These are phyloP conservation scores for Yarrowia divulgata DNA, from an alignment of 805 yeast genomes.

Conservation along the genomic window DNA sequence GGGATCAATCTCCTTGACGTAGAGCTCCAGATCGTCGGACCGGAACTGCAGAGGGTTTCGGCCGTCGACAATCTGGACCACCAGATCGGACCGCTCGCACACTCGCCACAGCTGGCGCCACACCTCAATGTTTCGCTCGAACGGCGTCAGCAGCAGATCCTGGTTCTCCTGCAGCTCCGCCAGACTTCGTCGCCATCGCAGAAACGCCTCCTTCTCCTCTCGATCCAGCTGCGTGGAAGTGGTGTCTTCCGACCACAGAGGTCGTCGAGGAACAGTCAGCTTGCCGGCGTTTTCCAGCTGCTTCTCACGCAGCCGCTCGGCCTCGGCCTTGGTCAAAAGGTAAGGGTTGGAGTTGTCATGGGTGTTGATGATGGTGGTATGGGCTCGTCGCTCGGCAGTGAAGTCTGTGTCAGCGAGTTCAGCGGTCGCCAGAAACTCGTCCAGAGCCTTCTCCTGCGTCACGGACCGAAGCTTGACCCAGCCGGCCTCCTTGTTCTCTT, in stretches of 20 bases:
- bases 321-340: slow-evolving; percentile 71
- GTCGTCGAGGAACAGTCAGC: slow-evolving; percentile 92
- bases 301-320: slow-evolving; percentile 64
- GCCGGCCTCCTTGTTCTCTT: slow-evolving; percentile 79
- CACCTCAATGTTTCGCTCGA: slow-evolving; percentile 95
- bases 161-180: slow-evolving; percentile 85
- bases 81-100: slow-evolving; percentile 89
- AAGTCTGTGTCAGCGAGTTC: slow-evolving; percentile 96
- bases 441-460: slow-evolving; percentile 91
- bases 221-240: slow-evolving; percentile 81
- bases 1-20: slow-evolving; percentile 79
- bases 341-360: slow-evolving; percentile 60
- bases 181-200: slow-evolving; percentile 91
- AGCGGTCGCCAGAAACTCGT: slow-evolving; percentile 94
- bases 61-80: slow-evolving; percentile 98
- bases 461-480: slow-evolving; percentile 94
- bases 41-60: slow-evolving; percentile 91
- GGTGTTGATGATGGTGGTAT: slow-evolving; percentile 79
- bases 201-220: slow-evolving; percentile 86
- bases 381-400: slow-evolving; percentile 85
- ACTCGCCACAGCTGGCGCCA: slow-evolving; percentile 99
- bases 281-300: slow-evolving; percentile 60
- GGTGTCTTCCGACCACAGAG: slow-evolving; percentile 77
- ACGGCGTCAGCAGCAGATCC: slow-evolving; percentile 90
- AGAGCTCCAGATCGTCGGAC: slow-evolving; percentile 83